Conservation (phyloP, 2,329 filamentous ascomycete species). For the Chalaropsis ovoidea region DNA sequence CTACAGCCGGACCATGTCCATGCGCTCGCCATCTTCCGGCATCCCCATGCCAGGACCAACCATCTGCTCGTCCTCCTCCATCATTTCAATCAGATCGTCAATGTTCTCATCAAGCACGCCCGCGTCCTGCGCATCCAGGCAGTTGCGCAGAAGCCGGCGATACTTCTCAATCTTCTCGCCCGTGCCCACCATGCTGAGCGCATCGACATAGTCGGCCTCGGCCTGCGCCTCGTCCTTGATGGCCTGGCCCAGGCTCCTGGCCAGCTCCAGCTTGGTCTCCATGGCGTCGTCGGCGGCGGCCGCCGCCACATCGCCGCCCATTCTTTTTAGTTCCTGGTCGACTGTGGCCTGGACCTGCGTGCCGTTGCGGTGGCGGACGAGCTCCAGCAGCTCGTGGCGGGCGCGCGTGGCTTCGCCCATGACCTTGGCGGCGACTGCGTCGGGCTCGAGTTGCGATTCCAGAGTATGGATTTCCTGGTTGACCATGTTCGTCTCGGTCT, state of each 20-base stretch:
- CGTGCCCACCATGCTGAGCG: constrained; percentile 57
- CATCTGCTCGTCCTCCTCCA: constrained; percentile 51
- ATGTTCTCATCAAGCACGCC: constrained; percentile 58
- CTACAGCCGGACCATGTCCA: constrained; percentile 27
- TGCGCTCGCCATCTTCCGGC: constrained; percentile 29
- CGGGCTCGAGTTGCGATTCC: constrained; percentile 45
- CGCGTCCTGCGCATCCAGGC: constrained; percentile 55
- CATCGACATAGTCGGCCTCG: constrained; percentile 58
- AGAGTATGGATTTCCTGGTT: constrained; percentile 51
- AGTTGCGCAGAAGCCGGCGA: constrained; percentile 56
- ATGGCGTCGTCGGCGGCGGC: constrained; percentile 31
- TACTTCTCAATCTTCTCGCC: constrained; percentile 67
- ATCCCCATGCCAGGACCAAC: constrained; percentile 32
- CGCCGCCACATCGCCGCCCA: constrained; percentile 39
- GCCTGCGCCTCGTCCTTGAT: constrained; percentile 51
- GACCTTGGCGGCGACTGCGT: constrained; percentile 43
- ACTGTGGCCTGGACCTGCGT: constrained; percentile 45
- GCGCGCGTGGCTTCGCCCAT: constrained; percentile 42
- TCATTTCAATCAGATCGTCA: constrained; percentile 51
- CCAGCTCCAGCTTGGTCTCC: constrained; percentile 48
- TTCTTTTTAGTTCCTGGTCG: constrained; percentile 37
- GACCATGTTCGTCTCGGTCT: constrained; percentile 54
- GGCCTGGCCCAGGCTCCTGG: constrained; percentile 46
- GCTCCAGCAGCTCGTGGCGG: constrained; percentile 41
- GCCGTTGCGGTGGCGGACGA: constrained; percentile 44